phyloP scores from a whole-genome alignment of 345 rosid genomes.

The Populus pruinosa region DNA sequence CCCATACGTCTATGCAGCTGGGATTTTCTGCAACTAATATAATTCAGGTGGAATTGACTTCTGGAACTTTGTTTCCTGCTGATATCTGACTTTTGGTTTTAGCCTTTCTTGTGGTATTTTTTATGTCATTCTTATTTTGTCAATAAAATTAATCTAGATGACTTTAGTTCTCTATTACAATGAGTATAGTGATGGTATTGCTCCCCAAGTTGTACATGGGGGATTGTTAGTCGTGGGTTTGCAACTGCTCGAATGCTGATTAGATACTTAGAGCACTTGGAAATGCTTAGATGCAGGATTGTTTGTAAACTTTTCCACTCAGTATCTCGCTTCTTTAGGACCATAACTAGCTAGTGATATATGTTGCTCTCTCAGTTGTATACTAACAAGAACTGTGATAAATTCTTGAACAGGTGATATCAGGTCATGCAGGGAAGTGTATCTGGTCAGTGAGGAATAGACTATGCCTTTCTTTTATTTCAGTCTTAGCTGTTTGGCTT shows the following conservation, averaged over 20 bases:
- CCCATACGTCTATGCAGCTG: background rate
- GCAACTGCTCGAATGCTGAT: background rate
- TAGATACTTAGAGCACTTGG: background rate
- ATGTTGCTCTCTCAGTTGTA: background rate
- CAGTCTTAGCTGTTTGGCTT: background rate
- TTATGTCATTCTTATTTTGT: background rate
- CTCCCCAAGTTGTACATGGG: background rate
- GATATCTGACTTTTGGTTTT: background rate
- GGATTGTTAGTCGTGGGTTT: background rate
- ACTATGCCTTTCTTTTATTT: background rate
- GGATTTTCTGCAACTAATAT: background rate
- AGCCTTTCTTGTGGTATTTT: background rate
- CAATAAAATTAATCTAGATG: background rate
- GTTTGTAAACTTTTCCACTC: background rate
- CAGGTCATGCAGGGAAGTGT: conserved; percentile 34
- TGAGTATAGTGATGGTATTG: background rate
- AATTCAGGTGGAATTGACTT: background rate
- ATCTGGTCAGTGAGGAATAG: conserved; percentile 41
- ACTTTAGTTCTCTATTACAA: background rate
- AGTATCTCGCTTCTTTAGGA: background rate
- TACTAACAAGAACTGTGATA: background rate
- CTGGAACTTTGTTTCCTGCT: background rate
- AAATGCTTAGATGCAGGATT: background rate
- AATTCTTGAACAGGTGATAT: conserved; percentile 32
- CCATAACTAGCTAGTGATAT: background rate